phyloP scores from a whole-genome alignment of 1,284 basidiomycete genomes.

The Hemileccinum hortonii region DNA sequence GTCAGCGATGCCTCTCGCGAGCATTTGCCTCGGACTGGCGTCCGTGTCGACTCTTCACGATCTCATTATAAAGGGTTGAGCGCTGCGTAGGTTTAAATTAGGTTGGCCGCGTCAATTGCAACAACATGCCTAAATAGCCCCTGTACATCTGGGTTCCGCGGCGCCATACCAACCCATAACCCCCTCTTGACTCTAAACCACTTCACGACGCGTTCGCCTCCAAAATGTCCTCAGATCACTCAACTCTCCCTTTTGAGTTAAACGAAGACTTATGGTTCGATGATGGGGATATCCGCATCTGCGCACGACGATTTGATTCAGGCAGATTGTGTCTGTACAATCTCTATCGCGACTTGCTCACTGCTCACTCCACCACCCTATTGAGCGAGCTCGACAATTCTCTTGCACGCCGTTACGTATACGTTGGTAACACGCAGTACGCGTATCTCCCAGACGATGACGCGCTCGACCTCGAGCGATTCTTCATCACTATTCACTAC shows the following conservation, averaged over 20 bases:
- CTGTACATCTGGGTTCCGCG: no score
- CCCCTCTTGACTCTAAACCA: no score
- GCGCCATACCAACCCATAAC: no score
- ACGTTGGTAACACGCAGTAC: background rate
- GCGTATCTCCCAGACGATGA: constrained; percentile 2
- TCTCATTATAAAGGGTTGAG: no score
- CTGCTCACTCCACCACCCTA: background rate
- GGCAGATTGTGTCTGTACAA: constrained; percentile 6
- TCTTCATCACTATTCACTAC: constrained; percentile 4
- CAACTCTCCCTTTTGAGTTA: background rate
- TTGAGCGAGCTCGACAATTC: background rate
- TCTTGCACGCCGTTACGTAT: background rate
- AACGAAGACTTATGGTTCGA: constrained; percentile 8
- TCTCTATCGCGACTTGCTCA: constrained; percentile 7
- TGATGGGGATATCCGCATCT: constrained; percentile 4
- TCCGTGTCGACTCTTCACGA: no score
- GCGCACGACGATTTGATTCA: constrained; percentile 9
- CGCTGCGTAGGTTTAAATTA: no score
- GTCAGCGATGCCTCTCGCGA: no score
- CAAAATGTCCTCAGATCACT: background rate
- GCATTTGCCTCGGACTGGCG: no score
- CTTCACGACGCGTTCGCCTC: no score
- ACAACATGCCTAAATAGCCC: no score
- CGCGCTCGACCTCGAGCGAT: constrained; percentile 7
- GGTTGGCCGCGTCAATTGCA: no score